These are phyloP conservation scores for Aureobasidium mangrovei DNA, from an alignment of 2,329 filamentous ascomycete species.

Conservation along the genomic window DNA sequence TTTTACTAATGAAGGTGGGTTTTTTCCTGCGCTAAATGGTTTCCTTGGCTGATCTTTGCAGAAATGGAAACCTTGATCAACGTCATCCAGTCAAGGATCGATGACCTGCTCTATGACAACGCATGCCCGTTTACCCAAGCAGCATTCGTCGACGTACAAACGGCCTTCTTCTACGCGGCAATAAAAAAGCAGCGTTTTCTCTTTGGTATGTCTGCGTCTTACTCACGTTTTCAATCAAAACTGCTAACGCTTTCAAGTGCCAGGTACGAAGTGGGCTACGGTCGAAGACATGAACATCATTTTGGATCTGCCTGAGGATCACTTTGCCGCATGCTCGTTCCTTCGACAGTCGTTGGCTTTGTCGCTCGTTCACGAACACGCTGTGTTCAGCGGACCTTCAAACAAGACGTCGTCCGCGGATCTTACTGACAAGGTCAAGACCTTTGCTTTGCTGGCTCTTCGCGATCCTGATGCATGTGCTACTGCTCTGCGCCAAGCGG, in stretches of 20 bases:
- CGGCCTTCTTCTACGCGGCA: slow-evolving; percentile 4
- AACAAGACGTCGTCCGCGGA: neutral
- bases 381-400: neutral
- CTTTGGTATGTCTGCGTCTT: neutral
- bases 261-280: slow-evolving; percentile 1
- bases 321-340: slow-evolving; percentile 8
- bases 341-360: slow-evolving; percentile 8
- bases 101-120: slow-evolving; percentile 15
- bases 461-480: slow-evolving; percentile 13
- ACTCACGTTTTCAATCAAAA: no score
- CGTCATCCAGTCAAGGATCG: slow-evolving; percentile 6
- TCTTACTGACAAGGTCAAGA: neutral
- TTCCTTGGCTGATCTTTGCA: neutral
- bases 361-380: slow-evolving; percentile 1
- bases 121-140: slow-evolving; percentile 28
- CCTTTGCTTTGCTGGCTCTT: neutral
- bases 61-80: neutral
- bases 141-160: slow-evolving; percentile 29
- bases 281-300: slow-evolving; percentile 2
- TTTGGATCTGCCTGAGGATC: neutral
- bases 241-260: neutral
- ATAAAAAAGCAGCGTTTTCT: slow-evolving; percentile 1
- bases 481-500: slow-evolving; percentile 3
- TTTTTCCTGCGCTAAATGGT: neutral
- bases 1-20: slow-evolving; percentile 5